Evolutionary conservation across 768 basidiomycete species (phyloP), one percentile per base, ranked within the genome.

Genomic region (Phylloporus sp.): DNA sequence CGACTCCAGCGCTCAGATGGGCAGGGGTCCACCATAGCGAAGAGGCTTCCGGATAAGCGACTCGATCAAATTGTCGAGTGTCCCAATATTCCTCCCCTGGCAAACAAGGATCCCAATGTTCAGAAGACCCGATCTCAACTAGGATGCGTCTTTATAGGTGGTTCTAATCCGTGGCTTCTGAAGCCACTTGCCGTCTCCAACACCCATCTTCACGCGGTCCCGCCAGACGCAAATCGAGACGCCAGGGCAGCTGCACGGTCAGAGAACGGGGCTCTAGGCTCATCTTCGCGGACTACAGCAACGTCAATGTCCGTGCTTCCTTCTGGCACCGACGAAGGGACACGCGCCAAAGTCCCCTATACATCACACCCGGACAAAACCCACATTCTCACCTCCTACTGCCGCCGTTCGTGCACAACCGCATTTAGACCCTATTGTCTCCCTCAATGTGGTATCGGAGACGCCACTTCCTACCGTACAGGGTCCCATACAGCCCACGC

Each of bases 121-220:
- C 45, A 47, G 34, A 59, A 60, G 54, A 36, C 18, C n/a, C n/a
- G 18, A 16, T 26, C 41, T 13, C 16, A 20, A 18, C 56, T 31
- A 45, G 20, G 31, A 1, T 5, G n/a, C 40, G 53, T 55, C 26
- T 82, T 84, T 57, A 62, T 82, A 28, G 81, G 80, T 16, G 80
- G 81, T 27, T 84, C 83, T 58, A 53, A 18, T 39, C 69, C 58
- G 3, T 55, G 46, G 45, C n/a, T 46, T 43, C 35, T 35, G n/a
- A 20, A 5, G n/a, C 32, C 32, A 60, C 56, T 13, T 16, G 28
- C 8, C 40, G 35, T 3, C 57, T 51, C 44, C 53, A n/a, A 59
- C 36, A 48, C 28, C 24, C 46, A 31, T 22, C 50, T 46, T 32
- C 54, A 45, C 34, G 34, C 16, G 15, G 5, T 6, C 31, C 47